A percentile compares a stretch with the other conserved stretches of the same genome.
These are phyloP conservation scores for Globisporangium echinulatum DNA, from an alignment of 352 stramenopile genomes.

Conservation along the genomic window DNA sequence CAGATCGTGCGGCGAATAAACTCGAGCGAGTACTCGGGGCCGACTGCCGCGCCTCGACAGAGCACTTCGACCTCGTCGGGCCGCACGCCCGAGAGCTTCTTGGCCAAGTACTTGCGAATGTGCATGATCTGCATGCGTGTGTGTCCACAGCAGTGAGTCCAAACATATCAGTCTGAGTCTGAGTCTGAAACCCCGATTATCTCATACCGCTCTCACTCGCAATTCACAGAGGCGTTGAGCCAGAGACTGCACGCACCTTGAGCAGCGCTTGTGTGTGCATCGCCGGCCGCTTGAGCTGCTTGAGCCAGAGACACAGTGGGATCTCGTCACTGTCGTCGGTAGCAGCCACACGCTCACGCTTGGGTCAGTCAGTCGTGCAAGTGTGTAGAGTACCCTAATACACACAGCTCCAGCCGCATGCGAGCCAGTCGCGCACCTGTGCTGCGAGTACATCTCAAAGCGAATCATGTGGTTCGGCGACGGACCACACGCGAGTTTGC, in stretches of 20 bases:
- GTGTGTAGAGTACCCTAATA: not conserved
- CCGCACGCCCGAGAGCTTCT: constrained; percentile 28
- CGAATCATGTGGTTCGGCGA: constrained; percentile 29
- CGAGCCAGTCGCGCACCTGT: constrained; percentile 16
- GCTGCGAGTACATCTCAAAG: constrained; percentile 43
- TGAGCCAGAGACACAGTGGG: constrained; percentile 34
- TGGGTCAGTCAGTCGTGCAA: not conserved
- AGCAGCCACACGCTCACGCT: not conserved
- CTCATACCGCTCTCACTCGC: too few relatives aligned
- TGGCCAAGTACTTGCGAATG: constrained; percentile 56
- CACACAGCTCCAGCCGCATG: constrained; percentile 1
- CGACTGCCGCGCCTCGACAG: constrained; percentile 35
- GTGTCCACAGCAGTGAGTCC: not conserved
- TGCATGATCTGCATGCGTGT: constrained; percentile 32
- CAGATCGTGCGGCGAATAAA: constrained; percentile 62
- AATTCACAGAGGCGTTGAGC: too few relatives aligned
- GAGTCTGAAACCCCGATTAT: too few relatives aligned
- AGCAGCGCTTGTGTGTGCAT: constrained; percentile 40
- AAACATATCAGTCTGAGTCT: not conserved
- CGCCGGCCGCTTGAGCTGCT: constrained; percentile 20
- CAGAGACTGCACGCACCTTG: constrained; percentile 20
- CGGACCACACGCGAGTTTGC: constrained; percentile 17
- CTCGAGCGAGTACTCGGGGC: constrained; percentile 55
- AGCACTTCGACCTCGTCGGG: constrained; percentile 54
- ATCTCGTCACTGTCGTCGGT: constrained; percentile 19